Evolutionary conservation across 805 yeast genomes (phyloP).

Genomic region (Zygosaccharomyces lentus): DNA sequence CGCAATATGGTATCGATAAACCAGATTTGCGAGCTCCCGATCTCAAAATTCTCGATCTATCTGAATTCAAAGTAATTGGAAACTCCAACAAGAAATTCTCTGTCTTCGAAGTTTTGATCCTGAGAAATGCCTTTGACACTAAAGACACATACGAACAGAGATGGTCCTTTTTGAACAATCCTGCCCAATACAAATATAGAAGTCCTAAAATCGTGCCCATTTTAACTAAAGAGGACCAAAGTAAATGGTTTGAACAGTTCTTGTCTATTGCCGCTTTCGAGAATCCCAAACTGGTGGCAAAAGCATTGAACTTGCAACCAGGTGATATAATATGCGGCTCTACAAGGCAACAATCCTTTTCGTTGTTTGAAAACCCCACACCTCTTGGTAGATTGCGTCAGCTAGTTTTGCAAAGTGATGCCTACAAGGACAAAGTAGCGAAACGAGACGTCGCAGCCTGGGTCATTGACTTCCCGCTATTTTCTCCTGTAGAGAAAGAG

Average conservation of each 20-base stretch:
- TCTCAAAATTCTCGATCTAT: slow-evolving; percentile 48
- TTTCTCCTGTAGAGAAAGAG: slow-evolving; percentile 61
- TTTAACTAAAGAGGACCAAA: slow-evolving; percentile 37
- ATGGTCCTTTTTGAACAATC: slow-evolving; percentile 41
- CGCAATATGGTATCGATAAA: slow-evolving; percentile 83
- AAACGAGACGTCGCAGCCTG: slow-evolving; percentile 55
- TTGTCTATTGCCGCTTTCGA: slow-evolving; percentile 33
- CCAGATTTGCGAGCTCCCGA: slow-evolving; percentile 75
- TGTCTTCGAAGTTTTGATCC: slow-evolving; percentile 68
- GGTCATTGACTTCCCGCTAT: slow-evolving; percentile 91
- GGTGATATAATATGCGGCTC: slow-evolving; percentile 79
- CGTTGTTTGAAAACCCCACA: slow-evolving; percentile 88
- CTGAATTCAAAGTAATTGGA: slow-evolving; percentile 36
- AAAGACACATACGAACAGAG: slow-evolving; percentile 27
- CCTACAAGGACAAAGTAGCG: slow-evolving; percentile 37
- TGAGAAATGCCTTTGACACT: slow-evolving; percentile 45
- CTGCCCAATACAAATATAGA: slow-evolving; percentile 48
- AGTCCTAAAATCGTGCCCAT: slow-evolving; percentile 57
- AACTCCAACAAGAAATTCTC: slow-evolving; percentile 48
- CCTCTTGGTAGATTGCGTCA: slow-evolving; percentile 88
- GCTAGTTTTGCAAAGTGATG: slow-evolving; percentile 49
- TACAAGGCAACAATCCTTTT: slow-evolving; percentile 52
- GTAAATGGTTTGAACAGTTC: slow-evolving; percentile 43
- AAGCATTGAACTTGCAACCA: slow-evolving; percentile 40
- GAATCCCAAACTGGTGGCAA: slow-evolving; percentile 30